phyloP scores from a whole-genome alignment of 2,329 filamentous ascomycete species.

The Apiospora hydei region DNA sequence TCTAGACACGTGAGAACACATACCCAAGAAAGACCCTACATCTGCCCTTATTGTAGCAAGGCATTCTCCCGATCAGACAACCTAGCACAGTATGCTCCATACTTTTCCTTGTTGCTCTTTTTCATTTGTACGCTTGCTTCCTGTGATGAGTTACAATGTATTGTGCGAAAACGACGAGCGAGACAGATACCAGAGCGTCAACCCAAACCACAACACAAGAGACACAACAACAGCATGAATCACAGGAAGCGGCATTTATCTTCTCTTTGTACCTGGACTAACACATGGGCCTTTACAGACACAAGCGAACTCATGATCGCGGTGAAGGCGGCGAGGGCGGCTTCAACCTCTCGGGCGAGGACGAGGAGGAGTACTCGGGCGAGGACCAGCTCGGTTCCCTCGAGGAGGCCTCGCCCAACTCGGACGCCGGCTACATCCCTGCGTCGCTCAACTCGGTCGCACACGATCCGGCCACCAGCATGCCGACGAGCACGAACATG shows the following conservation, averaged over 20 bases:
- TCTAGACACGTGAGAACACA: conserved; percentile 97
- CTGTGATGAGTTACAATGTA: conserved; percentile 53
- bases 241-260: conserved; percentile 21
- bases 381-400: conserved; percentile 84
- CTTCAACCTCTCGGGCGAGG: conserved; percentile 77
- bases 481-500: conserved; percentile 33
- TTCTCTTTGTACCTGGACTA: conserved; percentile 38
- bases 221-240: conserved; percentile 36
- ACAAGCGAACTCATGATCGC: conserved; percentile 79
- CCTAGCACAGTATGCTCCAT: conserved; percentile 84
- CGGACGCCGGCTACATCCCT: conserved; percentile 68
- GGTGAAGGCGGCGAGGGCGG: conserved; percentile 65
- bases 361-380: conserved; percentile 82
- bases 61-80: conserved; percentile 99
- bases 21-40: conserved; percentile 98
- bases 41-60: conserved; percentile 98
- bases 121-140: conserved; percentile 44
- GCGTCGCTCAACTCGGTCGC: conserved; percentile 57
- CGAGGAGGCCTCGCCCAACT: conserved; percentile 79
- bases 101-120: conserved; percentile 48
- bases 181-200: conserved; percentile 39
- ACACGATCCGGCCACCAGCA: conserved; percentile 41
- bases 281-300: conserved; percentile 64
- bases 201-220: conserved; percentile 45
- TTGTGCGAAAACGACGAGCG: conserved; percentile 41